Conservation (phyloP, 139 green algal species). For the Tetratostichococcus sp. region DNA sequence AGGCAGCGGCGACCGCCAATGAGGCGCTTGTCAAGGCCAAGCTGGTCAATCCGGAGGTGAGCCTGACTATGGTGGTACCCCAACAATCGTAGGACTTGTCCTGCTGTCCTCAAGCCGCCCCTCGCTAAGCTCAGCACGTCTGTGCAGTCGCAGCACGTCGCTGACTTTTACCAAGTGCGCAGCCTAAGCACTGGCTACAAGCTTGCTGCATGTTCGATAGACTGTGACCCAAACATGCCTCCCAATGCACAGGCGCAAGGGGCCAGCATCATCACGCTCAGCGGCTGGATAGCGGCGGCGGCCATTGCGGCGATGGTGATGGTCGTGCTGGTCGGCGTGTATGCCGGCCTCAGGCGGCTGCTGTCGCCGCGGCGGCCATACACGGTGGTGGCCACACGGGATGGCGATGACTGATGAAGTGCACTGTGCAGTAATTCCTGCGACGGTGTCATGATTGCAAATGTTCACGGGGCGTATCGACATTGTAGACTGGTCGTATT, state of each 20-base stretch:
- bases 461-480: no score
- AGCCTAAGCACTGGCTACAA: no score
- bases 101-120: no score
- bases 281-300: constrained; percentile 54
- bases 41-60: constrained; percentile 15
- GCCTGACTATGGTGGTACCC: no score
- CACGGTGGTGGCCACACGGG: background rate
- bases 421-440: background rate
- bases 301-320: constrained; percentile 50
- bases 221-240: background rate
- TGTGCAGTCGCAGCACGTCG: no score
- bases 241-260: constrained; percentile 6
- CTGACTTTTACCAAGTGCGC: no score
- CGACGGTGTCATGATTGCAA: no score
- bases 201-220: no score
- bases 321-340: constrained; percentile 32
- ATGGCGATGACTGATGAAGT: background rate
- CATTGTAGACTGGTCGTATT: no score
- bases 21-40: constrained; percentile 18
- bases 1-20: constrained; percentile 16
- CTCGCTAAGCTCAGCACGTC: no score
- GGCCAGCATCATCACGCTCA: constrained; percentile 53
- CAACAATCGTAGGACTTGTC: no score
- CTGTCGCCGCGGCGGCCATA: background rate
- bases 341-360: constrained; percentile 38